A percentile compares a stretch with the other conserved stretches of the same genome.
phyloP scores from a whole-genome alignment of 768 basidiomycete genomes.

The Dentipellis sp. region DNA sequence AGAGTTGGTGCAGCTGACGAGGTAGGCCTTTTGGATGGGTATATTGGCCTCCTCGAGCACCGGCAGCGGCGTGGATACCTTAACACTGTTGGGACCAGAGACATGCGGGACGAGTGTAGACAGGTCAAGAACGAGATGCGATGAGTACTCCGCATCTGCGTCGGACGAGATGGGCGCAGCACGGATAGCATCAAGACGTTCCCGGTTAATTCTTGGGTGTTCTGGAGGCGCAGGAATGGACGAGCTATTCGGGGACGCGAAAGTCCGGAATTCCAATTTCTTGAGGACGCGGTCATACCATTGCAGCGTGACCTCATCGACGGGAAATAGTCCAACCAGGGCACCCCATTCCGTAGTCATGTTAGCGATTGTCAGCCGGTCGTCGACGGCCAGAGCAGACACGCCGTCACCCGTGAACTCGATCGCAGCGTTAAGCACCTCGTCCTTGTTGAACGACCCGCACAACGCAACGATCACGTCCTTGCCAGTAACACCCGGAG shows the following conservation, averaged over 20 bases:
- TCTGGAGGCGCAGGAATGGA: constrained; percentile 63
- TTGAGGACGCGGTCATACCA: constrained; percentile 80
- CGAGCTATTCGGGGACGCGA: constrained; percentile 36
- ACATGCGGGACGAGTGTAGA: constrained; percentile 92
- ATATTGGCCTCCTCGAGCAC: constrained; percentile 66
- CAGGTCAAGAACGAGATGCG: constrained; percentile 86
- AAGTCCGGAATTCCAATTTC: constrained; percentile 70
- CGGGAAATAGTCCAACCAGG: constrained; percentile 89
- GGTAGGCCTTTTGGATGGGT: constrained; percentile 92
- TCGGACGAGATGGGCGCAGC: constrained; percentile 56
- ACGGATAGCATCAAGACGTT: constrained; percentile 59
- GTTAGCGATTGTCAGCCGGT: constrained; percentile 94
- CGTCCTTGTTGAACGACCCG: constrained; percentile 91
- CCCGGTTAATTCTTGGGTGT: constrained; percentile 81
- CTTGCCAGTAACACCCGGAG: constrained; percentile 92
- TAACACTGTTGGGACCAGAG: constrained; percentile 97
- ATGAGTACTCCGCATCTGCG: constrained; percentile 67
- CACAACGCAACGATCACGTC: constrained; percentile 97
- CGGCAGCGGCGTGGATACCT: constrained; percentile 89
- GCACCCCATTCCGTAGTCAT: constrained; percentile 99
- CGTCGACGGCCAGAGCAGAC: constrained; percentile 70
- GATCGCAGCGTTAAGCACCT: constrained; percentile 93
- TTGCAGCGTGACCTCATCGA: constrained; percentile 67
- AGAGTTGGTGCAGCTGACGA: constrained; percentile 97
- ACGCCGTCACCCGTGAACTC: constrained; percentile 94